A percentile compares a stretch with the other conserved stretches of the same genome.
Conservation (phyloP, 345 rosid species). For the Populus simonii region DNA sequence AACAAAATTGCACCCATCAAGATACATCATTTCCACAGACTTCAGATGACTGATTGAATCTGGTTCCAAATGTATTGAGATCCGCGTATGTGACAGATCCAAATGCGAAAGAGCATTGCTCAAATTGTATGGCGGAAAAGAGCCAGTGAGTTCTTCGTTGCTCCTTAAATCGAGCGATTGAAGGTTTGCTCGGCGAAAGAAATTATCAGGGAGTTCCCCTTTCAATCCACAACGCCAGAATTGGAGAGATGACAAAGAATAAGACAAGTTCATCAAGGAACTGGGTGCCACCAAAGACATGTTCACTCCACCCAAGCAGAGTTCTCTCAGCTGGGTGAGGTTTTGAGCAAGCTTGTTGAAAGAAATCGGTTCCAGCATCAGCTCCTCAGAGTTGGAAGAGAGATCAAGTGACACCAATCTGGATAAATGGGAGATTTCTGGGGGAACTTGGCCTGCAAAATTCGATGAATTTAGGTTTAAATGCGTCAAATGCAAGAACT, state of each 20-base stretch:
- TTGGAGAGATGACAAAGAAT: slow-evolving; percentile 1
- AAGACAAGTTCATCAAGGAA: slow-evolving; percentile 9
- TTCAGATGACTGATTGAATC: background rate
- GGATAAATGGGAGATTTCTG: background rate
- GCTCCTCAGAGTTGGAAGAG: background rate
- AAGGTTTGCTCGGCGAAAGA: slow-evolving; percentile 3
- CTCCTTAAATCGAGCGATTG: background rate
- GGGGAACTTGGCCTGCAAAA: slow-evolving; percentile 3
- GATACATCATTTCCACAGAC: background rate
- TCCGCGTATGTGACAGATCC: background rate
- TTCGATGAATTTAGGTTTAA: background rate
- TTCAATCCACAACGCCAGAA: background rate
- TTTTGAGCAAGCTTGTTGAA: background rate
- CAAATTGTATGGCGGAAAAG: background rate
- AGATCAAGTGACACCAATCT: slow-evolving; percentile 1
- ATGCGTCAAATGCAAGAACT: slow-evolving; percentile 8
- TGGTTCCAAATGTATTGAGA: background rate
- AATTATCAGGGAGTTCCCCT: slow-evolving; percentile 12
- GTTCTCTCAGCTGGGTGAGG: slow-evolving; percentile 7
- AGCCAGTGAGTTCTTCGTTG: background rate
- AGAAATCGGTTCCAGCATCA: background rate
- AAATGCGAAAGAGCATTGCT: background rate
- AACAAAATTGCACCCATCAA: background rate
- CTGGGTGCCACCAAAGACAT: slow-evolving; percentile 6
- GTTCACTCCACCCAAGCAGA: background rate